Evolutionary conservation across 208 protist species (phyloP), one percentile per base, ranked within the genome.

Genomic region (Trypanosoma vivax): DNA sequence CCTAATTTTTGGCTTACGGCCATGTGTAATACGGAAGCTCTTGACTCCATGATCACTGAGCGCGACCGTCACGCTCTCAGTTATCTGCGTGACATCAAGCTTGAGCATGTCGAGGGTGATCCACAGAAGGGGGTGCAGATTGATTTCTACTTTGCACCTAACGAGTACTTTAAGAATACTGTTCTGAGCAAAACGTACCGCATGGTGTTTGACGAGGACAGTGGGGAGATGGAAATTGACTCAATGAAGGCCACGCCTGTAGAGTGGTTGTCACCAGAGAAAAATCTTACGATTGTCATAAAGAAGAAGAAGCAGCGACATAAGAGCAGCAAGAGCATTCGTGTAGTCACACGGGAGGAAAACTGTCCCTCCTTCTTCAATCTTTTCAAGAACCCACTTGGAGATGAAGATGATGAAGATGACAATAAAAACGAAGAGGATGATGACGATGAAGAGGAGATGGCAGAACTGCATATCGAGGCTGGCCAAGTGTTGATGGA

Each of bases 221-320:
- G 80, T 38, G 79, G 70, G 9, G 83, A 92, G 43, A n/a, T 64
- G 13, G 61, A 75, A 29, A 71, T 95, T 47, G 62, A 73, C n/a
- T 72, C 85, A 5, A 68, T 87, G 49, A 65, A 73, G 23, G 78
- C 80, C 48, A 84, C 73, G 50, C 58, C 66, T 16, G 92, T 97
- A 47, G 52, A 82, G 14, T 97, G 93, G 91, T 84, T 53, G 34
- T 76, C 65, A 7, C 53, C 65, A 16, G 73, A 74, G 50, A 75
- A 90, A 58, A 89, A 95, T 66, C 63, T 88, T 43, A 94, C 85
- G 21, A 71, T 94, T 52, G 71, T 77, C 23, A 49, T 91, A 24
- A 92, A 86, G 57, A 79, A 75, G 49, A 92, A 90, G 68, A 97
- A 94, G 61, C 90, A 96, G 68, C 70, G 79, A 19, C 78, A 85